phyloP scores from a whole-genome alignment of 306 rosid genomes.

The Pyrus bretschneideri region DNA sequence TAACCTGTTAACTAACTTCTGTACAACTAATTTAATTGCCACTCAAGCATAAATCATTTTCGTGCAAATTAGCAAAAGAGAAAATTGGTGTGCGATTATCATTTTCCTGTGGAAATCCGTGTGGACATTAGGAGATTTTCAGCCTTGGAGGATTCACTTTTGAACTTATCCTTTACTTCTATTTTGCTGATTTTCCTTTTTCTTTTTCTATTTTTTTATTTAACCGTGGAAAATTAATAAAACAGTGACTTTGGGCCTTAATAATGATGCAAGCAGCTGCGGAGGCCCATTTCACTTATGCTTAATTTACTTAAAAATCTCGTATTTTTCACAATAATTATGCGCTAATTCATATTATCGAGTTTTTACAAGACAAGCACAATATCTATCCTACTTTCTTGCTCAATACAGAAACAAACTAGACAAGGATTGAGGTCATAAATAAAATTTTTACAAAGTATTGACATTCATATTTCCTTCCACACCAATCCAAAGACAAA shows the following conservation, averaged over 20 bases:
- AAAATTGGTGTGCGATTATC: too few species aligned
- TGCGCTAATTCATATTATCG: background rate
- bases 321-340: background rate
- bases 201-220: too few species aligned
- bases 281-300: background rate
- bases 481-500: slow-evolving; percentile 12
- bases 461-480: slow-evolving; percentile 13
- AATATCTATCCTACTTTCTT: background rate
- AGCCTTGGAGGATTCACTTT: too few species aligned
- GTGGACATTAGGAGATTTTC: too few species aligned
- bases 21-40: background rate
- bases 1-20: slow-evolving; percentile 10
- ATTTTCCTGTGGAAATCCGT: too few species aligned
- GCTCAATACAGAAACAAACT: background rate
- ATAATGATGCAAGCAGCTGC: background rate
- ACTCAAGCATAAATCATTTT: background rate
- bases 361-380: background rate
- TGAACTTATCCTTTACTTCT: too few species aligned
- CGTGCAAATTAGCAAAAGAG: too few species aligned
- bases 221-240: too few species aligned
- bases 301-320: background rate
- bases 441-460: slow-evolving; percentile 13
- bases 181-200: background rate
- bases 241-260: background rate
- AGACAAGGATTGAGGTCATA: slow-evolving; percentile 7